These are phyloP conservation scores for Hyphopichia khmerensis DNA, from an alignment of 1,139 yeast species.

Conservation along the genomic window DNA sequence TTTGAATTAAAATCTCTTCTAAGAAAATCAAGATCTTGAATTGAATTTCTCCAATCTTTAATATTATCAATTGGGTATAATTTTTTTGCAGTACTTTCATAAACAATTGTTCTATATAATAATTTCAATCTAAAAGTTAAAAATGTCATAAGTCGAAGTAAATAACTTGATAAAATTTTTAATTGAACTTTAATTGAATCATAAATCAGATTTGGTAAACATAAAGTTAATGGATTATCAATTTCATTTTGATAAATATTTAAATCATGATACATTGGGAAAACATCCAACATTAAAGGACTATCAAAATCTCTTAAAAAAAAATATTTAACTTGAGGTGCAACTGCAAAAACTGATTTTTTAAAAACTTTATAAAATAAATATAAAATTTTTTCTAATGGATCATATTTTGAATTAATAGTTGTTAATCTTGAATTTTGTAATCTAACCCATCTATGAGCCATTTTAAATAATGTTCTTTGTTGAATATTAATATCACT, in stretches of 20 bases:
- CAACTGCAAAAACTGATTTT: slow-evolving; percentile 35
- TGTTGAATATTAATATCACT: slow-evolving; percentile 33
- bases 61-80: slow-evolving; percentile 32
- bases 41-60: slow-evolving; percentile 27
- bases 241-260: slow-evolving; percentile 23
- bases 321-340: slow-evolving; percentile 44
- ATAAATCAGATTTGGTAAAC: slow-evolving; percentile 16
- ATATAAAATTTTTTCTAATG: slow-evolving; percentile 33
- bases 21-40: slow-evolving; percentile 23
- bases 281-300: slow-evolving; percentile 43
- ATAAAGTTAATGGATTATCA: slow-evolving; percentile 14
- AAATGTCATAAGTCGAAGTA: slow-evolving; percentile 32
- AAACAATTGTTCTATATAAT: slow-evolving; percentile 29
- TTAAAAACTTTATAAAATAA: slow-evolving; percentile 36
- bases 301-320: slow-evolving; percentile 44
- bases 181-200: slow-evolving; percentile 18
- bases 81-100: slow-evolving; percentile 20
- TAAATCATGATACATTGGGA: slow-evolving; percentile 23
- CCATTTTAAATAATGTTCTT: slow-evolving; percentile 35
- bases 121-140: slow-evolving; percentile 23
- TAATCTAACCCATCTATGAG: slow-evolving; percentile 39
- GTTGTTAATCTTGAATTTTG: slow-evolving; percentile 31
- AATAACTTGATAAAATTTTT: slow-evolving; percentile 28
- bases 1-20: slow-evolving; percentile 25
- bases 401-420: slow-evolving; percentile 21